A percentile compares a stretch with the other conserved stretches of the same genome.
Conservation (phyloP, 306 rosid species). For the Cyclanthera cordifolia region DNA sequence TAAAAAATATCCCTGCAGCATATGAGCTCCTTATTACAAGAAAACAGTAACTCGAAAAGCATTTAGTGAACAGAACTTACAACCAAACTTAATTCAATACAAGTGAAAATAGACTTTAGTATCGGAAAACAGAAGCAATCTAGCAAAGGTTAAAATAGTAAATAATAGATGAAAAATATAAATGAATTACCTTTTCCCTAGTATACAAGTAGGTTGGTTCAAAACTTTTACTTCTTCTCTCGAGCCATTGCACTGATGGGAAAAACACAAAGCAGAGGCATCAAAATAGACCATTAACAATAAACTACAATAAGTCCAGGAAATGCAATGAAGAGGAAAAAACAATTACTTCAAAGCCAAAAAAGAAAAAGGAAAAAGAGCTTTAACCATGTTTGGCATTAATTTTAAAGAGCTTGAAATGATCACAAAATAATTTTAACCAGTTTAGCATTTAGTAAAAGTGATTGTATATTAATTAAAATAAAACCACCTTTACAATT, state of each 20-base stretch:
- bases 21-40: constrained; percentile 3
- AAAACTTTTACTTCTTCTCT: constrained; percentile 60
- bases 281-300: not conserved
- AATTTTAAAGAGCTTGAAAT: not conserved
- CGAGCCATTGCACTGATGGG: constrained; percentile 78
- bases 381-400: not conserved
- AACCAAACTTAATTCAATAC: constrained; percentile 13
- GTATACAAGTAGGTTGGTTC: constrained; percentile 90
- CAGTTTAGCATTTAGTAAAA: not conserved
- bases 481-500: not conserved
- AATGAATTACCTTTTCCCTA: constrained; percentile 65
- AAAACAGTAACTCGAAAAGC: constrained; percentile 8
- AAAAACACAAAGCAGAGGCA: not conserved
- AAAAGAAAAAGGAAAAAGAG: not conserved
- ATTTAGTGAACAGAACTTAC: constrained; percentile 1
- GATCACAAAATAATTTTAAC: not conserved
- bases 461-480: not conserved
- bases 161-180: constrained; percentile 6
- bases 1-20: constrained; percentile 76
- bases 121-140: not conserved
- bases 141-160: not conserved
- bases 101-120: not conserved
- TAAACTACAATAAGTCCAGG: not conserved
- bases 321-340: not conserved
- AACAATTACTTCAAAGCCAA: not conserved